These are phyloP conservation scores for Sugiyamaella grinbergsii DNA, from an alignment of 1,139 yeast species.

Conservation along the genomic window DNA sequence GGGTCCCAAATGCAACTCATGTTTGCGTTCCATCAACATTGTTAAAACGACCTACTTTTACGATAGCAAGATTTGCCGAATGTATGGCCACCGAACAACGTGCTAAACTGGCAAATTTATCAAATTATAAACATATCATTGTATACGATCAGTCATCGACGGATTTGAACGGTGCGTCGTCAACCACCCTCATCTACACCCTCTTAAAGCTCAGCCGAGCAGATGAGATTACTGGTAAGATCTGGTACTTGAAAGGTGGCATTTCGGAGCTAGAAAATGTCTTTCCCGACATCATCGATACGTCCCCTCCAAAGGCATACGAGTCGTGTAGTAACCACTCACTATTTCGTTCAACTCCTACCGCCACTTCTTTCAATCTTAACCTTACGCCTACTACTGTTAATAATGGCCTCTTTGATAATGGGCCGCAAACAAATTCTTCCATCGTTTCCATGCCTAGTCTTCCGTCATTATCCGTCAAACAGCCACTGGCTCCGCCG, in stretches of 20 bases:
- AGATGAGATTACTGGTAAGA: conserved; percentile 33
- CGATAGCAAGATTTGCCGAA: conserved; percentile 56
- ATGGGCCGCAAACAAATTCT: conserved; percentile 8
- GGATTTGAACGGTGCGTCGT: conserved; percentile 44
- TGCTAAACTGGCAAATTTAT: conserved; percentile 34
- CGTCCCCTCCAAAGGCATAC: conserved; percentile 8
- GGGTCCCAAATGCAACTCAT: conserved; percentile 60
- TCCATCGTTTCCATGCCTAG: background rate
- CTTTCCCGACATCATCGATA: conserved; percentile 36
- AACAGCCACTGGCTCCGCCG: background rate
- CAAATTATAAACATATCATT: conserved; percentile 44
- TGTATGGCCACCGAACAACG: conserved; percentile 51
- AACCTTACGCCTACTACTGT: background rate
- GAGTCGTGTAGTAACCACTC: background rate
- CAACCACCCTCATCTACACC: conserved; percentile 42
- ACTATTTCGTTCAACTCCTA: background rate
- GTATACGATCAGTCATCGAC: conserved; percentile 53
- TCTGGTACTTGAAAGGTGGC: conserved; percentile 40
- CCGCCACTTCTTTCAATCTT: background rate
- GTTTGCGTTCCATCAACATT: conserved; percentile 79
- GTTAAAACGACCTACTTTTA: conserved; percentile 66
- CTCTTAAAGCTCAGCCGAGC: conserved; percentile 52
- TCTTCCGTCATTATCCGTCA: background rate
- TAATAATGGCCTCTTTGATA: conserved; percentile 1
- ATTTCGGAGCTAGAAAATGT: conserved; percentile 40